Percentiles rank a stretch among this genome's conserved stretches.
Conservation (phyloP, 1,284 basidiomycete species). For the Meira miltonrushii region DNA sequence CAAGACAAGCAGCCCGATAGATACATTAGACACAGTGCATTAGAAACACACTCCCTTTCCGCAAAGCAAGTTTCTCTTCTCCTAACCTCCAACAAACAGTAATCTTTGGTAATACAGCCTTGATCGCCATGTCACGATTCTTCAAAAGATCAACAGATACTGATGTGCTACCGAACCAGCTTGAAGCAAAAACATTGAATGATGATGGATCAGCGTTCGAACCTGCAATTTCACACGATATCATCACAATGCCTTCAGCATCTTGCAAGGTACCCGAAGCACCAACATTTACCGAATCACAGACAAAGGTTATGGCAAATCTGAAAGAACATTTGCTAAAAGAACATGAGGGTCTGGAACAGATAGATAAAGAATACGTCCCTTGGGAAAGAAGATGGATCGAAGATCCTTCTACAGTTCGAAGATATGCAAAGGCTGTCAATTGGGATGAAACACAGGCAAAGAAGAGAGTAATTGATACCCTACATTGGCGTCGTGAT, state of each 20-base stretch:
- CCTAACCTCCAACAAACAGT: no score
- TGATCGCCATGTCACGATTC: no score
- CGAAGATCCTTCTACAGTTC: slow-evolving; percentile 26
- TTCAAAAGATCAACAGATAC: no score
- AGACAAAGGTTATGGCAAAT: neutral
- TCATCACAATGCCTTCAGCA: neutral
- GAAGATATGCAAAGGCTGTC: slow-evolving; percentile 41
- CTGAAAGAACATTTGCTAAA: neutral
- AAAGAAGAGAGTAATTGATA: slow-evolving; percentile 40
- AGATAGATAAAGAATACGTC: slow-evolving; percentile 21
- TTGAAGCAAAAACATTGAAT: neutral
- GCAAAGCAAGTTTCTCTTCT: no score
- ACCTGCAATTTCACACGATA: neutral
- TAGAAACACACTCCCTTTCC: no score
- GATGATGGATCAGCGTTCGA: neutral
- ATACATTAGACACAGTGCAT: no score
- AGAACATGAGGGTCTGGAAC: neutral
- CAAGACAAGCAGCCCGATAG: no score
- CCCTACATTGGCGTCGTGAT: slow-evolving; percentile 44
- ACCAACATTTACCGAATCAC: neutral
- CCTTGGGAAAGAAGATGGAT: slow-evolving; percentile 35
- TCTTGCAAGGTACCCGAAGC: neutral
- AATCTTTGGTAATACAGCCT: no score
- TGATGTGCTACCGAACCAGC: no score
- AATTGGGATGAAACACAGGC: slow-evolving; percentile 43